phyloP scores from a whole-genome alignment of 805 yeast genomes.

The Kuraishia hungarica region DNA sequence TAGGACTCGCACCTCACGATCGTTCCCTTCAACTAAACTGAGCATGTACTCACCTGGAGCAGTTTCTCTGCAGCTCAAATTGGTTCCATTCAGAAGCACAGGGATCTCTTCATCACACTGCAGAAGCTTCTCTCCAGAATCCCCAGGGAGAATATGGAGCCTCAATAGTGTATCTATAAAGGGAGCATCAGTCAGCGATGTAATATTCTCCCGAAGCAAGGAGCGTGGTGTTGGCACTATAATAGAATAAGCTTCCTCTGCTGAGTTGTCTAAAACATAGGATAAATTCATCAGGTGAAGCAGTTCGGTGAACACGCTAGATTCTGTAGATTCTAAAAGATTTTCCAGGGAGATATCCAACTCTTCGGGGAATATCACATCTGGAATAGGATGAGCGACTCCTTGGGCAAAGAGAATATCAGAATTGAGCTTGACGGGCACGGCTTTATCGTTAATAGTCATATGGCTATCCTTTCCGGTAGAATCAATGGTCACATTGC shows the following conservation, averaged over 20 bases:
- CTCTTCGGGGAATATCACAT: constrained; percentile 47
- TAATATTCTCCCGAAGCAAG: constrained; percentile 40
- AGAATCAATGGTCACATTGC: constrained; percentile 12
- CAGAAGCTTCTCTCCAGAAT: constrained; percentile 36
- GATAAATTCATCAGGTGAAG: constrained; percentile 35
- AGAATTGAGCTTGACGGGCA: constrained; percentile 32
- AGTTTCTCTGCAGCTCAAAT: constrained; percentile 33
- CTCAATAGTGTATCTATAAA: constrained; percentile 44
- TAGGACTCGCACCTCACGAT: constrained; percentile 50
- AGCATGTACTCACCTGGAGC: constrained; percentile 28
- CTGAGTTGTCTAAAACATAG: constrained; percentile 27
- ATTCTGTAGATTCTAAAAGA: constrained; percentile 46
- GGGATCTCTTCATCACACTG: constrained; percentile 37
- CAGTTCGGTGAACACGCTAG: constrained; percentile 35
- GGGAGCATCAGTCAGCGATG: constrained; percentile 23
- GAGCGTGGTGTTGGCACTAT: constrained; percentile 63
- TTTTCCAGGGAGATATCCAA: constrained; percentile 47
- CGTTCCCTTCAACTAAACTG: constrained; percentile 36
- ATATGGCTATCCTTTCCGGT: constrained; percentile 5
- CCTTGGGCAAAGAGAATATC: constrained; percentile 81
- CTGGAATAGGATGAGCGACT: constrained; percentile 63
- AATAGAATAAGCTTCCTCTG: constrained; percentile 37
- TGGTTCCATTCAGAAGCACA: constrained; percentile 35
- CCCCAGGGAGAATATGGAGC: constrained; percentile 61
- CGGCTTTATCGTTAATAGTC: constrained; percentile 18